Base-by-base conservation (phyloP, 768 basidiomycete species). In the Lactarius psammicola region DNA sequence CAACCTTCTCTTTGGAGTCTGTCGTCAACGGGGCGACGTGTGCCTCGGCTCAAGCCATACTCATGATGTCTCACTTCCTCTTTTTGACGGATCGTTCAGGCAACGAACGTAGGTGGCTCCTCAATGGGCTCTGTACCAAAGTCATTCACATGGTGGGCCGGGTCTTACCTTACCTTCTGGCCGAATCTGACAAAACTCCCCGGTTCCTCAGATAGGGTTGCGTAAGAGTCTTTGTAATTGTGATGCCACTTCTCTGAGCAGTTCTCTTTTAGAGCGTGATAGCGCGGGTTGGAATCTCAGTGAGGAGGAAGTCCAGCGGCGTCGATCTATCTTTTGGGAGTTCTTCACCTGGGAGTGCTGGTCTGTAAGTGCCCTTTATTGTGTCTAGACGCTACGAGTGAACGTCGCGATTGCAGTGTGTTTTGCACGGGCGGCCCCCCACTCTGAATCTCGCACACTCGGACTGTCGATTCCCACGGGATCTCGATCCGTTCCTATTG, bases 251-350 rank as follows among this genome's bases (percentile, higher is more conserved):
- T 55, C 56, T 40, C 56, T 40, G 56, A 38, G 44, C 33, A 30
- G 55, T 31, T 28, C 51, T 9, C 57, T 63, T 65, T 38, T 67
- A 84, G 84, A 84, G 69, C 80, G 84, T 38, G 84, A 85, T 69
- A 80, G 80, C 64, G 78, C 78, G 20, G 76, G 76, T 1, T 83
- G 81, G 82, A 80, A 79, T 66, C 75, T 85, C 28, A 74, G 75
- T 18, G 67, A 74, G 6, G 79, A 78, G 23, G 84, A 85, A 64
- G 70, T 80, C 4, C 81, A 84, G 66, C 75, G 81, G 36, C 72
- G 79, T 38, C 77, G 84, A 58, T 71, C 76, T 46, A 61, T 84
- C 44, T 85, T 84, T 71, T 85, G 84, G 84, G 84, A 85, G 63
- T 72, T 84, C 10, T 82, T 78, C 69, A 75, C 78, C 20, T 82